phyloP scores from a whole-genome alignment of 2,329 filamentous ascomycete genomes.

The Neospermospora avenae region DNA sequence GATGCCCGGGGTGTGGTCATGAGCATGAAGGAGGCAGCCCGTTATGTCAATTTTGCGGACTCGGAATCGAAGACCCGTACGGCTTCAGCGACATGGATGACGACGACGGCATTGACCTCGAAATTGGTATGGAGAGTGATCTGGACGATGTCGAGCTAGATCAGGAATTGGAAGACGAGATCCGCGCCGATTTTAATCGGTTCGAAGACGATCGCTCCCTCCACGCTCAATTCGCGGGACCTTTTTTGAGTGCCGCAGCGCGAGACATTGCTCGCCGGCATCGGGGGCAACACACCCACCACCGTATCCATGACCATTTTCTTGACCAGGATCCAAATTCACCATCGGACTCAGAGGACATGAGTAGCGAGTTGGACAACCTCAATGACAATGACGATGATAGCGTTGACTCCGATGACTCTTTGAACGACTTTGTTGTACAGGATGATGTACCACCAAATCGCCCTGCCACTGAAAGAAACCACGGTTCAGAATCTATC shows the following conservation, averaged over 20 bases:
- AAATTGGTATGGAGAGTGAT: conserved; percentile 16
- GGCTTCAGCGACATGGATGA: conserved; percentile 41
- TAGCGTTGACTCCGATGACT: conserved; percentile 17
- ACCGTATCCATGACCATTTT: conserved; percentile 10
- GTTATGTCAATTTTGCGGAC: conserved; percentile 53
- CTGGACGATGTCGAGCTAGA: background rate
- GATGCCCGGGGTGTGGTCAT: conserved; percentile 60
- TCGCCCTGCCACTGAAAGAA: background rate
- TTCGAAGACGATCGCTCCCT: background rate
- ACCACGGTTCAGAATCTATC: background rate
- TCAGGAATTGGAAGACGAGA: conserved; percentile 9
- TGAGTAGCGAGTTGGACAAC: conserved; percentile 13
- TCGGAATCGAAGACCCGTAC: conserved; percentile 44
- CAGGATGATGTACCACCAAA: conserved; percentile 25
- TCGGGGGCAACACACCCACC: background rate
- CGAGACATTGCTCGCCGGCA: background rate
- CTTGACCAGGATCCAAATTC: conserved; percentile 13
- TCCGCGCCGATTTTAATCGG: conserved; percentile 6
- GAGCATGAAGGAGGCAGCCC: conserved; percentile 60
- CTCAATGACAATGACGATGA: conserved; percentile 29
- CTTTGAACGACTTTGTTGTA: conserved; percentile 32
- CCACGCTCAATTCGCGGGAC: background rate
- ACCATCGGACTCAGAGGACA: conserved; percentile 7
- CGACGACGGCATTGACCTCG: conserved; percentile 17
- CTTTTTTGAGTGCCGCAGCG: background rate